Conservation (phyloP, 768 basidiomycete species). For the Russula compacta region DNA sequence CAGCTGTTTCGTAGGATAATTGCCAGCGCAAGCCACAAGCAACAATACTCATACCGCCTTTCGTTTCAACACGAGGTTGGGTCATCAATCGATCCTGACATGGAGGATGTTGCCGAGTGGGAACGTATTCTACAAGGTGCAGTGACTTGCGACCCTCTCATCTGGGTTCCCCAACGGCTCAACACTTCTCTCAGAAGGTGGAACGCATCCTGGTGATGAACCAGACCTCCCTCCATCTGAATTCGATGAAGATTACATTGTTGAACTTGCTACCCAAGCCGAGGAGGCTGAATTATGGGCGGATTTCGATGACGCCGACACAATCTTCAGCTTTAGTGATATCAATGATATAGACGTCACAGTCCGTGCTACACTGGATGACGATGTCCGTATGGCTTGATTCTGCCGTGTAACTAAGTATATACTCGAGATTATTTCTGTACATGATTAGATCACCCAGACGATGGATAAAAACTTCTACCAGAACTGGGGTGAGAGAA, state of each 20-base stretch:
- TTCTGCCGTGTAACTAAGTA: not conserved
- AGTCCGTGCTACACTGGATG: not conserved
- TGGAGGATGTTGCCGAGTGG: conserved; percentile 57
- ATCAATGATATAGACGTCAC: not conserved
- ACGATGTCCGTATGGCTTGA: conserved; percentile 14
- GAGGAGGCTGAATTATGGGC: conserved; percentile 37
- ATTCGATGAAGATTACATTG: conserved; percentile 43
- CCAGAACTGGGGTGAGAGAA: not conserved
- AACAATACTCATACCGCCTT: conserved; percentile 45
- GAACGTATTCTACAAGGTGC: conserved; percentile 45
- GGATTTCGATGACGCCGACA: conserved; percentile 7
- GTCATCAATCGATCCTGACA: conserved; percentile 65
- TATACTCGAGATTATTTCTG: not conserved
- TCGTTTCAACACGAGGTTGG: conserved; percentile 65
- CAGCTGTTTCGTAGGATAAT: conserved; percentile 65
- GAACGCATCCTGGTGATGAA: not conserved
- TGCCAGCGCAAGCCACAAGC: conserved; percentile 41
- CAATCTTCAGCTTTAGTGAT: conserved; percentile 4
- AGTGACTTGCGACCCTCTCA: not conserved
- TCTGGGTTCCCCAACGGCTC: not conserved
- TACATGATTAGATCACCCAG: not conserved
- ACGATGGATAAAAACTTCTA: not conserved
- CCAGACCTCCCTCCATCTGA: conserved; percentile 17
- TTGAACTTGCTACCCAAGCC: conserved; percentile 51
- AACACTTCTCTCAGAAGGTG: not conserved